phyloP scores from a whole-genome alignment of 345 rosid genomes.

The Sisymbrium irio region DNA sequence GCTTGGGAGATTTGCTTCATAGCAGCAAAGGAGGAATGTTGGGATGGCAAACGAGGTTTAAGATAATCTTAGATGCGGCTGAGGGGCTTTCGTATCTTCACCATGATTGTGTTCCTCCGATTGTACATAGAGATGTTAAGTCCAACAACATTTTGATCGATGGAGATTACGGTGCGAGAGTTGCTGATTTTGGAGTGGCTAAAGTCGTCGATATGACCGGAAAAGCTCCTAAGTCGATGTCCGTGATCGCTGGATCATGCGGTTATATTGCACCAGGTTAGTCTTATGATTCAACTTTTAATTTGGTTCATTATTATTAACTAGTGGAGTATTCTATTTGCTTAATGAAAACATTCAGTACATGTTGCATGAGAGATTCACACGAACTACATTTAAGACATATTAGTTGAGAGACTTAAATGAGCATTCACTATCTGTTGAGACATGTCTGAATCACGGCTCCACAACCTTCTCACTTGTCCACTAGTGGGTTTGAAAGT shows the following conservation, averaged over 20 bases:
- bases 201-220: constrained; percentile 73
- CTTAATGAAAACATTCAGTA: background rate
- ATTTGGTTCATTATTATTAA: constrained; percentile 2
- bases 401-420: constrained; percentile 35
- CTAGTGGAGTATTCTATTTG: background rate
- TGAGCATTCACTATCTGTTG: constrained; percentile 32
- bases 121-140: constrained; percentile 95
- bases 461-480: constrained; percentile 27
- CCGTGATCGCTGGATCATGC: constrained; percentile 92
- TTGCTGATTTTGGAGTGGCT: constrained; percentile 97
- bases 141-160: constrained; percentile 92
- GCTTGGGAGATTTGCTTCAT: constrained; percentile 93
- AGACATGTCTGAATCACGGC: constrained; percentile 30
- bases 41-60: constrained; percentile 84
- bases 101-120: constrained; percentile 91
- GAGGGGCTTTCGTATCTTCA: constrained; percentile 96
- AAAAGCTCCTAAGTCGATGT: constrained; percentile 84
- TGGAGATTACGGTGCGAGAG: constrained; percentile 85
- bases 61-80: constrained; percentile 80
- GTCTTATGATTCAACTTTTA: constrained; percentile 22
- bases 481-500: constrained; percentile 7
- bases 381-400: constrained; percentile 11
- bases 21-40: constrained; percentile 76
- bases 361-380: constrained; percentile 20
- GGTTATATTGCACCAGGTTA: constrained; percentile 99